A percentile compares a stretch with the other conserved stretches of the same genome.
Conservation (phyloP, 2,329 filamentous ascomycete species). For the Aspergillus tanneri region DNA sequence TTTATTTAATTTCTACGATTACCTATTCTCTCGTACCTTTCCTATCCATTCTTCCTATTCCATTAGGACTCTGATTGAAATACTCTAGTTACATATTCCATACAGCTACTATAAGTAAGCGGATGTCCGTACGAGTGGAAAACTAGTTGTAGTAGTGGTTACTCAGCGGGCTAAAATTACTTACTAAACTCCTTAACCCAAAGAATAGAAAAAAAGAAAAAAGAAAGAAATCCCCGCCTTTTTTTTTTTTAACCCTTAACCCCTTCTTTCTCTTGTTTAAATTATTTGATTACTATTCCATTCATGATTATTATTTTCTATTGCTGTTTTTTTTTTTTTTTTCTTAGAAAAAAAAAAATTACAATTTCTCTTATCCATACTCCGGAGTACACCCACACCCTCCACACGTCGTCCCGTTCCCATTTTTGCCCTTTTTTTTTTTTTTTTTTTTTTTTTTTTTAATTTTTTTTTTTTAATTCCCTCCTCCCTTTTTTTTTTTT, state of each 20-base stretch:
- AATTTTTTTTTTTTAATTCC: constrained; percentile 16
- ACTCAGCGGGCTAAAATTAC: constrained; percentile 4
- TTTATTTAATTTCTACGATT: constrained; percentile 19
- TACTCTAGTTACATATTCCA: neutral
- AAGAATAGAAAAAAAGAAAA: neutral
- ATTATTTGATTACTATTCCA: neutral
- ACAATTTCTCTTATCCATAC: constrained; percentile 16
- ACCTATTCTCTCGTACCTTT: constrained; percentile 16
- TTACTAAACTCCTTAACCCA: constrained; percentile 1
- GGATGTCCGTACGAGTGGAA: neutral
- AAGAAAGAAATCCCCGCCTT: neutral
- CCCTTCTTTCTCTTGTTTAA: constrained; percentile 4
- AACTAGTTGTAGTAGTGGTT: neutral
- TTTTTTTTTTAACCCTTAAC: constrained; percentile 9
- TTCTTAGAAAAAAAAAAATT: constrained; percentile 2
- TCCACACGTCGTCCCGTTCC: constrained; percentile 14
- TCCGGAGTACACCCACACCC: constrained; percentile 19
- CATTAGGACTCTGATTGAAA: neutral
- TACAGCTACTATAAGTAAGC: neutral
- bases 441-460: constrained; percentile 16
- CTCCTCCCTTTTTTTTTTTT: constrained; percentile 19
- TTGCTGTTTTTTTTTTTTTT: constrained; percentile 10
- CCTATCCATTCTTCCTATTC: neutral
- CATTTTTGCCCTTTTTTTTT: constrained; percentile 14
- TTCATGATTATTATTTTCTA: constrained; percentile 5